Base-by-base conservation (phyloP, 768 basidiomycete species). In the Panaeolus papilionaceus region DNA sequence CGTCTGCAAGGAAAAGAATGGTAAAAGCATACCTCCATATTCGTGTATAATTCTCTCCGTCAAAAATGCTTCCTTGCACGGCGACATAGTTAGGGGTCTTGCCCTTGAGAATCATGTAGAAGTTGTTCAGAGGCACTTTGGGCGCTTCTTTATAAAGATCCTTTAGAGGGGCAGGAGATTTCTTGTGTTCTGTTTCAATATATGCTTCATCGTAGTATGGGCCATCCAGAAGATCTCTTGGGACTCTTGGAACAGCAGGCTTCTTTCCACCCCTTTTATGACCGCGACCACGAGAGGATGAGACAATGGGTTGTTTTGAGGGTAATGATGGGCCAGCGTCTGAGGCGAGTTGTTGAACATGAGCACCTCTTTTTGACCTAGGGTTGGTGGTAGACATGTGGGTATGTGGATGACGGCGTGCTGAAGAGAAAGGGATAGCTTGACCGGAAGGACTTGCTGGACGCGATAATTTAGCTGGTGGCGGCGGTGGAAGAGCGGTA, bases 21-120 rank as follows among this genome's bases (percentile, higher is more conserved):
- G 63, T 23, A 39, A 18, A 45, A 39, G 75, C 78, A 67, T 70
- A 86, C 88, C 89, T 85, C 79, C 81, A 85, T 16, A 86, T 66
- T 62, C 69, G 71, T 1, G 70, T 64, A 64, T 68, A 68, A 5
- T 71, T 69, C 14, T 72, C 69, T 37, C 68, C 75, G 23, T 71
- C 73, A 74, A 61, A 23, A 78, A 38, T 45, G 69, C 54, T 66
- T 18, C 81, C 82, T 45, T 78, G 74, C 2, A 71, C 66, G 20
- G 73, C 74, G n/a, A 74, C 70, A 72, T 83, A 84, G 42, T 73
- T 68, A 18, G 82, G 80, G 20, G 72, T 63, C 38, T 74, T 73
- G 11, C 75, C 69, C 45, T 66, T 70, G 23, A 74, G 76, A 42
- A 74, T 47, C 65, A 72, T 70, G 33, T 76, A 76, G 66, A 83